Conservation (phyloP, 495 filamentous ascomycete genomes). For the Pyrenula aspistea region DNA sequence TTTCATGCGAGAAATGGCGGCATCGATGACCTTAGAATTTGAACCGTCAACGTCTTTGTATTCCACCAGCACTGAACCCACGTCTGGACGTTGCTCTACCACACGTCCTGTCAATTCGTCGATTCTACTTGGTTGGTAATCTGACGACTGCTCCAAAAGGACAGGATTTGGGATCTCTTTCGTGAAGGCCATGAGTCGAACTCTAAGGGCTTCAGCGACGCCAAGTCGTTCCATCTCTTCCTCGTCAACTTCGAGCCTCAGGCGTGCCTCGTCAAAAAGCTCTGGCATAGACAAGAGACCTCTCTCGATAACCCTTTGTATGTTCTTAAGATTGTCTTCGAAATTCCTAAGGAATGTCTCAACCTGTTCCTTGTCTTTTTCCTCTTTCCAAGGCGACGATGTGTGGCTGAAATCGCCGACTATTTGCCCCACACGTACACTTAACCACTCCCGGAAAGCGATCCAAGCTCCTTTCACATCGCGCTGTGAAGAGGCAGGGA, state of each 20-base stretch:
- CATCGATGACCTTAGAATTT: background rate
- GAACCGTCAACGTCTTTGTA: background rate
- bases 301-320: background rate
- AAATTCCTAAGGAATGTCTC: too few relatives aligned
- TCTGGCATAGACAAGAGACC: background rate
- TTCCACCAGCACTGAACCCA: background rate
- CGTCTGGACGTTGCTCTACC: background rate
- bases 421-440: background rate
- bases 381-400: background rate
- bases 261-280: background rate
- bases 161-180: background rate
- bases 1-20: background rate
- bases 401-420: background rate
- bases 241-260: background rate
- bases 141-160: background rate
- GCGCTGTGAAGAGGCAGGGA: background rate
- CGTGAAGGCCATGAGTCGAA: background rate
- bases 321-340: background rate
- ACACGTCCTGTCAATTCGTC: background rate
- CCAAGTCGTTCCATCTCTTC: background rate
- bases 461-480: background rate
- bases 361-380: background rate
- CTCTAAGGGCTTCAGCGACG: background rate
- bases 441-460: background rate
- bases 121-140: background rate